phyloP scores from a whole-genome alignment of 2,329 filamentous ascomycete genomes.

The Basipetospora chlamydospora region DNA sequence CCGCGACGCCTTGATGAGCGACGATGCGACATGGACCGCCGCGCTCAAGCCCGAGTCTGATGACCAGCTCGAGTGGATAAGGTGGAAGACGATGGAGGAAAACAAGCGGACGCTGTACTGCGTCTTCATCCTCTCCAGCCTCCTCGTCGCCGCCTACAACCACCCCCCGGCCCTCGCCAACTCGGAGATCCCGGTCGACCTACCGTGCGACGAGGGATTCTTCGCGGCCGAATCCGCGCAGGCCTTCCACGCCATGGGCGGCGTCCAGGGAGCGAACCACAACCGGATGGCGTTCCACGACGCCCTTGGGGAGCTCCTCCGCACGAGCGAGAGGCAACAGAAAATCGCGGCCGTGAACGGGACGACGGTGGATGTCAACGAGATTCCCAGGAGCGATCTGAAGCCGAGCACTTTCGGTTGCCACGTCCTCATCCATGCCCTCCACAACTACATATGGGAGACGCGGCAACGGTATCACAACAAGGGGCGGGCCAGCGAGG shows the following conservation, averaged over 20 bases:
- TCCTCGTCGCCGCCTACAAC: constrained; percentile 86
- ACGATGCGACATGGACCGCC: constrained; percentile 32
- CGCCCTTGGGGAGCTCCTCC: constrained; percentile 66
- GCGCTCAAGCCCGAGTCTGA: constrained; percentile 28
- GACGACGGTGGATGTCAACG: constrained; percentile 21
- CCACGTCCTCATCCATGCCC: constrained; percentile 77
- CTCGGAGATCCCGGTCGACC: constrained; percentile 76
- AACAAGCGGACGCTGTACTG: constrained; percentile 84
- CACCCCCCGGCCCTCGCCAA: constrained; percentile 84
- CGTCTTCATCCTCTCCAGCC: constrained; percentile 81
- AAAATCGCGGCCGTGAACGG: constrained; percentile 30
- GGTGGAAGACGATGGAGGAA: constrained; percentile 81
- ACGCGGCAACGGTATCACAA: constrained; percentile 81
- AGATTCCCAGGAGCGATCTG: constrained; percentile 43
- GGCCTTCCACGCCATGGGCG: constrained; percentile 68
- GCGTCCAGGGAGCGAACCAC: constrained; percentile 50
- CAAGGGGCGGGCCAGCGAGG: constrained; percentile 76
- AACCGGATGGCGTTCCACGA: constrained; percentile 67
- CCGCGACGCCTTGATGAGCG: constrained; percentile 43
- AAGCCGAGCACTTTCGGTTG: constrained; percentile 85
- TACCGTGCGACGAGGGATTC: constrained; percentile 87
- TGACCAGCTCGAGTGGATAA: constrained; percentile 67
- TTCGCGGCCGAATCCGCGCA: constrained; percentile 73
- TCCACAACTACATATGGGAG: constrained; percentile 98
- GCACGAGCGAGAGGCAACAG: constrained; percentile 52